Evolutionary conservation across 176 grass and related monocot genomes (phyloP), one percentile per base, ranked within the genome.

Genomic region (Zizania latifolia): DNA sequence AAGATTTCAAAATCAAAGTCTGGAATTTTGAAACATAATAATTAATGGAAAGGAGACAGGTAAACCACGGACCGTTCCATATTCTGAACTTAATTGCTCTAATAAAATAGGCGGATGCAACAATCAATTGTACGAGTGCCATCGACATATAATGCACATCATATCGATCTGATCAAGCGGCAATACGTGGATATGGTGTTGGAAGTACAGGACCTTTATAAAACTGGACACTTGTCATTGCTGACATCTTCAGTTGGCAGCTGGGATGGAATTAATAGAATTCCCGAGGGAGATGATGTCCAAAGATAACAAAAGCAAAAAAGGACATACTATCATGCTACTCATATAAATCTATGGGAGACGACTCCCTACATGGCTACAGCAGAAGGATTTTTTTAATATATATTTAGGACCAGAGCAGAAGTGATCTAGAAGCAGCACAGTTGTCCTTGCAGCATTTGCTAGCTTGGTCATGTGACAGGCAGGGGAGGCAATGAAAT

Each of bases 261-360:
- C n/a, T n/a, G n/a, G 0, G 19, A 33, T 37, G 15, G 24, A 56
- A 69, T n/a, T n/a, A n/a, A n/a, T 50, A 63, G 37, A 70, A 81
- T 77, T 76, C 57, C 44, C 28, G 22, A 56, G 35, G 8, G 10
- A 32, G 58, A 41, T 32, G 59, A 13, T 85, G 73, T 85, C 68
- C 59, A 74, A 35, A 82, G 83, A 86, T 76, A 83, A 83, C 50
- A 74, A 78, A 70, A 44, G 22, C 58, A 59, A 46, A n/a, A n/a
- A n/a, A n/a, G n/a, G n/a, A n/a, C n/a, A n/a, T n/a, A n/a, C n/a
- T n/a, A n/a, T n/a, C n/a, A n/a, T n/a, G n/a, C n/a, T n/a, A 83
- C 48, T 70, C 54, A 31, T 44, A 35, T 16, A 72, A 28, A 57
- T 28, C 8, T 62, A 62, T 39, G 22, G 39, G 15, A 72, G 68